Base-by-base conservation (phyloP, 2,329 filamentous ascomycete genomes). In the Diaporthe eres region DNA sequence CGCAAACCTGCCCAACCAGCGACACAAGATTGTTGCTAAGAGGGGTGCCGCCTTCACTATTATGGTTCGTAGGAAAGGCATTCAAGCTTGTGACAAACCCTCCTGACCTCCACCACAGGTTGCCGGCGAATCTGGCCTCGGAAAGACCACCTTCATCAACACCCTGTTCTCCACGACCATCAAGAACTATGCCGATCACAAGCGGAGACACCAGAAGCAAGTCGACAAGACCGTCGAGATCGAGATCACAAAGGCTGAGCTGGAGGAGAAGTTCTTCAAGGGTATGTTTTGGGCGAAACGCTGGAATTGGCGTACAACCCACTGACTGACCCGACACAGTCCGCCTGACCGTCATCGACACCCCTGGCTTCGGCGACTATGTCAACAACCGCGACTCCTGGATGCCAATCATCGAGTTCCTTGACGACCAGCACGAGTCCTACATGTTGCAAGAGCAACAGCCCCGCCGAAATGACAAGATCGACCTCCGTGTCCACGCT, bases 261-360 rank as follows among this genome's bases (percentile, higher is more conserved):
- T 99, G 79, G 97, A 99, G 89, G 97, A 99, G 93, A 99, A 99
- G 90, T 99, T 99, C 91, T 99, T 99, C 94, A 99, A 99, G 92
- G 96, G 96, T 98, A 89, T 83, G 71, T 76, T 72, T 63, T n/a
- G 70, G 13, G 37, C 71, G 47, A 72, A 72, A 51, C 61, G 17
- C 25, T n/a, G 9, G 34, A n/a, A 31, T 70, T 22, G 34, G 3
- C 34, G 49, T 70, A 15, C 55, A 42, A 39, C 37, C 37, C 28
- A 71, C 77, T 82, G 71, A 81, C 80, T 82, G 71, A 81, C 80
- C 60, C 47, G 68, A 39, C 81, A 72, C 83, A 98, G 97, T 99
- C 85, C 97, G 97, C 85, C 89, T 99, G 84, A 99, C 97, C 79
- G 97, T 99, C 83, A 99, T 99, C 85, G 97, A 99, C 86, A 99